Percentiles rank a stretch among this genome's conserved stretches.
These are phyloP conservation scores for Tanozyma kutaoensis DNA, from an alignment of 805 yeast genomes.

Conservation along the genomic window DNA sequence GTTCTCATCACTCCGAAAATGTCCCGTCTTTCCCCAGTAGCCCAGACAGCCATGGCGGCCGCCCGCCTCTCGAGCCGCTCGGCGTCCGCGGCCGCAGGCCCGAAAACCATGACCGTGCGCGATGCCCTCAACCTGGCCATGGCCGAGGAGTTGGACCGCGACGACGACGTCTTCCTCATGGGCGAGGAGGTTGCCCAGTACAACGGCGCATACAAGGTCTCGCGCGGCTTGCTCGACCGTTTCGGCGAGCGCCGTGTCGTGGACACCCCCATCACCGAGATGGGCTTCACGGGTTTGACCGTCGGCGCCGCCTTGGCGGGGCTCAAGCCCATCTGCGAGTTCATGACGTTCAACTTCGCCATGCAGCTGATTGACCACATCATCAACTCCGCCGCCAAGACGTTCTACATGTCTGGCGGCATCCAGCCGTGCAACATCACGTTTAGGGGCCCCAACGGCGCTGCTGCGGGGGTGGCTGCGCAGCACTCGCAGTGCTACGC, in stretches of 20 bases:
- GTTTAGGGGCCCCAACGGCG: slow-evolving; percentile 99
- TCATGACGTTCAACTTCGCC: slow-evolving; percentile 98
- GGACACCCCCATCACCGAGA: slow-evolving; percentile 97
- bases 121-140: slow-evolving; percentile 92
- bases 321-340: slow-evolving; percentile 92
- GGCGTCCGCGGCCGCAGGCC: slow-evolving; percentile 37
- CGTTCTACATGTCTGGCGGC: slow-evolving; percentile 99
- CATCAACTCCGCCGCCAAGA: slow-evolving; percentile 97
- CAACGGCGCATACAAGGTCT: slow-evolving; percentile 97
- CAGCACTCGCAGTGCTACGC: slow-evolving; percentile 98
- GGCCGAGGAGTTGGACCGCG: slow-evolving; percentile 96
- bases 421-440: slow-evolving; percentile 93
- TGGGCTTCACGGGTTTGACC: slow-evolving; percentile 94
- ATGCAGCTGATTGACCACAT: slow-evolving; percentile 99
- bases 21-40: slow-evolving; percentile 21
- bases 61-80: slow-evolving; percentile 25
- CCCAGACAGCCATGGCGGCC: slow-evolving; percentile 30
- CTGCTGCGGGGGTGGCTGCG: slow-evolving; percentile 99
- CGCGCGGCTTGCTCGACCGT: slow-evolving; percentile 89
- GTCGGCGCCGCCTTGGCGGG: slow-evolving; percentile 97
- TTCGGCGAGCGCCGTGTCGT: slow-evolving; percentile 89
- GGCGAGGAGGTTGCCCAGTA: slow-evolving; percentile 99
- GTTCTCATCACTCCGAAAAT: slow-evolving; percentile 3
- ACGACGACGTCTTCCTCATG: slow-evolving; percentile 85
- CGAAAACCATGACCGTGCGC: slow-evolving; percentile 74